These are phyloP conservation scores for Lolium rigidum DNA, from an alignment of 176 grass and related monocot genomes.

Conservation along the genomic window DNA sequence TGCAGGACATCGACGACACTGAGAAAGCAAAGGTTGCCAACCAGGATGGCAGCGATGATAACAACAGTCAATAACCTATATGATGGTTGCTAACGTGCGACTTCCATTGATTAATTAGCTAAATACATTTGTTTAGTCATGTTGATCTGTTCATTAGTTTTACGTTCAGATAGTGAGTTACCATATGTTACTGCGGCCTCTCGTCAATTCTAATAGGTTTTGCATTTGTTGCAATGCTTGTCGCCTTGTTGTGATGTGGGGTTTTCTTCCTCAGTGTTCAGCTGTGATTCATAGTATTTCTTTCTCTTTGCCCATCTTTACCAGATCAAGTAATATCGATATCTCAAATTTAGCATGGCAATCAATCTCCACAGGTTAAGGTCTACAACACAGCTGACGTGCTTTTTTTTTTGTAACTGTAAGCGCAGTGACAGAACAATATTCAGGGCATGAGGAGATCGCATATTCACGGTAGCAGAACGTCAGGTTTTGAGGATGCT, in stretches of 20 bases:
- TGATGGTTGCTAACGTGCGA: neutral
- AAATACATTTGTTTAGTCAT: neutral
- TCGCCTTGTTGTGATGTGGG: neutral
- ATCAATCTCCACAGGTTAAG: too few species aligned
- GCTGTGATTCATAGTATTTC: too few species aligned
- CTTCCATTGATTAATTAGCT: neutral
- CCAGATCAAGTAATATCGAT: too few species aligned
- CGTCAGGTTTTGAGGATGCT: too few species aligned
- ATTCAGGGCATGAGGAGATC: too few species aligned
- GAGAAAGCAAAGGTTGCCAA: conserved; percentile 41
- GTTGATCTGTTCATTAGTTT: neutral
- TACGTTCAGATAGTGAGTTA: neutral
- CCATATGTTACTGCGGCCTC: neutral
- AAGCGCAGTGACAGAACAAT: too few species aligned
- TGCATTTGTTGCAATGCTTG: neutral
- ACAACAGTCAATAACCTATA: neutral
- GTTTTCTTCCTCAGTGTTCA: neutral
- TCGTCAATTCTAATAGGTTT: neutral
- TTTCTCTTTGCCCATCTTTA: too few species aligned
- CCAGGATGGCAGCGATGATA: neutral
- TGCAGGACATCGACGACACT: neutral
- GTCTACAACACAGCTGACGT: too few species aligned
- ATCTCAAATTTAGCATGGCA: too few species aligned
- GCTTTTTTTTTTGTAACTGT: too few species aligned
- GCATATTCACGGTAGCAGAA: too few species aligned